Conservation (phyloP, 2,329 filamentous ascomycete species). For the Cladophialophora yegresii region DNA sequence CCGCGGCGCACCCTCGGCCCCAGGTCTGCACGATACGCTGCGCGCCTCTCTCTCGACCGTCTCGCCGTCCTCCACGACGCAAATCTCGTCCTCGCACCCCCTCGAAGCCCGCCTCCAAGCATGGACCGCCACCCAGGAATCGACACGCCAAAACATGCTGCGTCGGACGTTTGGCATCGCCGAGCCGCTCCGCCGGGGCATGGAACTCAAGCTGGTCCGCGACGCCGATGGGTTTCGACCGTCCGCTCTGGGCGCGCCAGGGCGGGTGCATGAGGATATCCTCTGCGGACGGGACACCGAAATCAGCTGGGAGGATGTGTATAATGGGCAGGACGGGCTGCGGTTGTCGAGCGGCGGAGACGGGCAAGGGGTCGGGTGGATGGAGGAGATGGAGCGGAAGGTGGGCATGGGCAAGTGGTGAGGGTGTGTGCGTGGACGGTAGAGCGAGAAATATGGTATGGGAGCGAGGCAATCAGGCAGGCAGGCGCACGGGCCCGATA, state of each 20-base stretch:
- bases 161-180: constrained; percentile 86
- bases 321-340: constrained; percentile 35
- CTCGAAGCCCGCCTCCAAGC: constrained; percentile 85
- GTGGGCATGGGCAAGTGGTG: constrained; percentile 38
- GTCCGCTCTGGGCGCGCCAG: constrained; percentile 59
- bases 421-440: neutral
- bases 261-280: constrained; percentile 80
- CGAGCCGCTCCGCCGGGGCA: constrained; percentile 86
- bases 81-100: constrained; percentile 69
- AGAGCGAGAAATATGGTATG: neutral
- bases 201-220: constrained; percentile 89
- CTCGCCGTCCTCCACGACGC: constrained; percentile 46
- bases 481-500: neutral
- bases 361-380: constrained; percentile 33
- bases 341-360: constrained; percentile 28
- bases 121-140: constrained; percentile 88
- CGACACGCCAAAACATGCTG: constrained; percentile 82
- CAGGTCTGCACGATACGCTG: constrained; percentile 90
- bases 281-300: constrained; percentile 74
- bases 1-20: constrained; percentile 80
- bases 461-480: no score
- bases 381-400: constrained; percentile 37
- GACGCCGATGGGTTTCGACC: constrained; percentile 76
- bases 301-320: constrained; percentile 88
- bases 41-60: constrained; percentile 63